Base-by-base conservation (phyloP, 1,139 yeast genomes). In the Hemisphaericaspora subhashii region DNA sequence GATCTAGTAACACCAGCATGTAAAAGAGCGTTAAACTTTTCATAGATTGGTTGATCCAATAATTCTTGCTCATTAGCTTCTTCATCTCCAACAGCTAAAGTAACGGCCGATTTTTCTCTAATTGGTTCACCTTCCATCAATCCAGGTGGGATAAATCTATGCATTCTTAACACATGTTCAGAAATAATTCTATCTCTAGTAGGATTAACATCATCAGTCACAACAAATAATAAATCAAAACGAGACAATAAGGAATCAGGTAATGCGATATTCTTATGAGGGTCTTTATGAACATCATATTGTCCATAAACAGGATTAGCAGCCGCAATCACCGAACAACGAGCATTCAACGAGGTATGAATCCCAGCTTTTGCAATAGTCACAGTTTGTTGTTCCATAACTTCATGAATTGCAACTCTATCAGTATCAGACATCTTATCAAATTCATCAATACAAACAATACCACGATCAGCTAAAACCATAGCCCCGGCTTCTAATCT, bases 341-440 rank as follows among this genome's bases (percentile, higher is more conserved):
- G 80, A 12, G 99, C 98, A 61, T 92, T 92, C 53, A 92, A 74
- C 5, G 98, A 85, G 1, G 98, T 90, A 59, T 92, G 98, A 51
- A 92, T 92, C 51, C 99, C 99, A 1, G 98, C 98, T 62, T 92
- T 94, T 36, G 98, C 96, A 59, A 92, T 90, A 1, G 98, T 92
- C 22, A 92, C 97, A 0, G 99, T 92, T 62, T 94, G 99, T 66
- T 92, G 98, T 69, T 92, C 98, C 98, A 92, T 94, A 37, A 92
- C 98, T 76, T 92, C 99, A 66, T 92, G 99, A 55, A 92, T 92
- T 1, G 98, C 98, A 38, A 92, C 98, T 62, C 98, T 79, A 66
- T 92, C 99, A 22, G 83, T 79, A 60, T 94, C 98, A 45, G 88
- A 83, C 99, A 92, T 92, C 63, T 92, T 92, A 68, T 92, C 98